Base-by-base conservation (phyloP, 139 green algal species). In the Yamagishiella unicocca region DNA sequence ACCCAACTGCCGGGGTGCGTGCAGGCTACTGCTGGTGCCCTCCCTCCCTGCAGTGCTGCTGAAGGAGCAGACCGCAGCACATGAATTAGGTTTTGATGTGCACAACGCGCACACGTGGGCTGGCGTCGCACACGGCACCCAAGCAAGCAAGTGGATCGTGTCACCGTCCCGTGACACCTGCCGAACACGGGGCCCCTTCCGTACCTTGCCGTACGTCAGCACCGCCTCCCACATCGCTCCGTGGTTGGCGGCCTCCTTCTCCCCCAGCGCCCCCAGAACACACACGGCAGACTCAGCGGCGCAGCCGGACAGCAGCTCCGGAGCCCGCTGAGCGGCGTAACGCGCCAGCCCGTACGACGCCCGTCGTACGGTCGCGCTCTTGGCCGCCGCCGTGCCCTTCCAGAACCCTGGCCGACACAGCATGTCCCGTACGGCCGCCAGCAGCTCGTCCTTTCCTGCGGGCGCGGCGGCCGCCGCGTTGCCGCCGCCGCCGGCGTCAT, bases 201-300 rank as follows among this genome's bases (percentile, higher is more conserved):
- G 22, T 50, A 92, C 89, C 89, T 90, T 90, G 24, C 91, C 58
- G 81, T 94, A 96, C 9, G 88, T 89, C 33, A 98, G 90, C 43
- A 98, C 40, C 83, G 94, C 88, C 33, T 94, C 94, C 96, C 96
- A 98, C 93, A 97, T 94, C 0, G 84, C 89, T 5, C 81, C 67
- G 77, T 98, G 96, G 84, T 92, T 94, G 21, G n/a, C 50, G 0
- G 93, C 27, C 7, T 97, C 93, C 80, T 93, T 93, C 31, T 98
- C 96, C 21, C 83, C 81, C 22, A 93, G 70, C 31, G 78, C 87
- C 0, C 89, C 90, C 22, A 94, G 73, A 22, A 91, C 75, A 24
- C 73, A 75, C 4, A 67, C 45, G 31, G 89, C 71, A 14, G 75
- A 45, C 14, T 84, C 82, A 17, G 81, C 78, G 50, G 82, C 43